Percentiles rank a stretch among this genome's conserved stretches.
Evolutionary conservation across 2,329 filamentous ascomycete genomes (phyloP).

Genomic region (Claviceps quebecensis): DNA sequence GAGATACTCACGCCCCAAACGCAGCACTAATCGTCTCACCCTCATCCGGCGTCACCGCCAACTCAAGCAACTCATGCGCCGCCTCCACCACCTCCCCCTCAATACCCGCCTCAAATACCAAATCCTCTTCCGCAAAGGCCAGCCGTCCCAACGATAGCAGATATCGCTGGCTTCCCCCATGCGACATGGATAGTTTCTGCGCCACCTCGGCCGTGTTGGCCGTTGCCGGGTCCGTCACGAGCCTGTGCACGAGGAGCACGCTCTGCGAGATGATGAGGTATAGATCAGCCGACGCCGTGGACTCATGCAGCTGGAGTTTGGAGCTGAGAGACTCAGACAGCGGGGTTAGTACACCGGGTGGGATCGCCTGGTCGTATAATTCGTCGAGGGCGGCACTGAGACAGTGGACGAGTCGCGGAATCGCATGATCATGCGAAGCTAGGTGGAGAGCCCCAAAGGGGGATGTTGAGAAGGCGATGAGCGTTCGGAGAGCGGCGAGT

Average conservation of each 20-base stretch:
- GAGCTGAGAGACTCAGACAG: slow-evolving; percentile 5
- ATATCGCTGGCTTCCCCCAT: slow-evolving; percentile 69
- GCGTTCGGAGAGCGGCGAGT: slow-evolving; percentile 35
- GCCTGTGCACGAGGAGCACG: slow-evolving; percentile 35
- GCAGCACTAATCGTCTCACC: slow-evolving; percentile 30
- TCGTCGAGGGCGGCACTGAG: slow-evolving; percentile 53
- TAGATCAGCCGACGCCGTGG: slow-evolving; percentile 17
- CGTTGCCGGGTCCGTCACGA: slow-evolving; percentile 34
- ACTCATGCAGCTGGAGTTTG: slow-evolving; percentile 6
- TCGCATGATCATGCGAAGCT: slow-evolving; percentile 50
- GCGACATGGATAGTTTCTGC: slow-evolving; percentile 53
- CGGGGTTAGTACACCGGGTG: slow-evolving; percentile 23
- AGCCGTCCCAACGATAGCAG: slow-evolving; percentile 66
- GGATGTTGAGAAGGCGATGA: slow-evolving; percentile 48
- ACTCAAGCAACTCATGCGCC: slow-evolving; percentile 69
- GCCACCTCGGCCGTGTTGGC: slow-evolving; percentile 44
- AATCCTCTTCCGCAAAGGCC: slow-evolving; percentile 69
- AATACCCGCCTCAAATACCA: slow-evolving; percentile 63
- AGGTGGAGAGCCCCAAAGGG: slow-evolving; percentile 51
- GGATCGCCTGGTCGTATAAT: slow-evolving; percentile 46
- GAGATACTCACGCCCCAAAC: slow-evolving; percentile 20
- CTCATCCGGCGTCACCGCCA: slow-evolving; percentile 64
- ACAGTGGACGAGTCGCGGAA: slow-evolving; percentile 62
- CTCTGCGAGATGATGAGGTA: slow-evolving; percentile 34
- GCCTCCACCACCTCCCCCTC: slow-evolving; percentile 65